These are phyloP conservation scores for Aspergillus fischeri DNA, from an alignment of 2,329 filamentous ascomycete genomes.

Conservation along the genomic window DNA sequence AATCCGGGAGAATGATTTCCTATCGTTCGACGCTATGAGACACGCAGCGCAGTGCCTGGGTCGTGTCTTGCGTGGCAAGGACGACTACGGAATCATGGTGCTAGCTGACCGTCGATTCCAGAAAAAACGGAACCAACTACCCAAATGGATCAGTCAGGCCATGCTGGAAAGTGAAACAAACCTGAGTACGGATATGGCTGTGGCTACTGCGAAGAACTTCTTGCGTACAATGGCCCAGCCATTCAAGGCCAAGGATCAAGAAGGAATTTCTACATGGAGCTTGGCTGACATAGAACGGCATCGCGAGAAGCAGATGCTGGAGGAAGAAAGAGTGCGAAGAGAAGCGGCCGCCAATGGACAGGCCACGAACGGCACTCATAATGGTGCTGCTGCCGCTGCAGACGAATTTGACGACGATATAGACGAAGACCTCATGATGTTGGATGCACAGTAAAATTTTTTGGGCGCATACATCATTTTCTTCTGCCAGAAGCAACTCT, in stretches of 20 bases:
- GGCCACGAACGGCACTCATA: slow-evolving; percentile 20
- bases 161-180: slow-evolving; percentile 82
- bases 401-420: slow-evolving; percentile 42
- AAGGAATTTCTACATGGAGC: slow-evolving; percentile 92
- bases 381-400: slow-evolving; percentile 19
- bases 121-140: slow-evolving; percentile 84
- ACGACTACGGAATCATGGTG: slow-evolving; percentile 99
- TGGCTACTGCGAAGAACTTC: slow-evolving; percentile 84
- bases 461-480: neutral
- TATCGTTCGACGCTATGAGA: slow-evolving; percentile 99
- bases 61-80: slow-evolving; percentile 89
- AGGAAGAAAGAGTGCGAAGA: slow-evolving; percentile 63
- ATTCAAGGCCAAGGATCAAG: slow-evolving; percentile 75
- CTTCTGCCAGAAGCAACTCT: slow-evolving; percentile 1
- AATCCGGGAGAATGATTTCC: slow-evolving; percentile 93
- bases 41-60: slow-evolving; percentile 95
- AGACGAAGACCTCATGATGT: slow-evolving; percentile 41
- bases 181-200: slow-evolving; percentile 91
- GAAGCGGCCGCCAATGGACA: slow-evolving; percentile 37
- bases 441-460: slow-evolving; percentile 30
- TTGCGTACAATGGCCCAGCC: slow-evolving; percentile 88
- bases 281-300: slow-evolving; percentile 71
- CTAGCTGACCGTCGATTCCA: slow-evolving; percentile 89
- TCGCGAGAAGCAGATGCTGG: slow-evolving; percentile 63
- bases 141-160: slow-evolving; percentile 93